Evolutionary conservation across 768 basidiomycete genomes (phyloP).

Genomic region (Cyclocybe cylindracea): DNA sequence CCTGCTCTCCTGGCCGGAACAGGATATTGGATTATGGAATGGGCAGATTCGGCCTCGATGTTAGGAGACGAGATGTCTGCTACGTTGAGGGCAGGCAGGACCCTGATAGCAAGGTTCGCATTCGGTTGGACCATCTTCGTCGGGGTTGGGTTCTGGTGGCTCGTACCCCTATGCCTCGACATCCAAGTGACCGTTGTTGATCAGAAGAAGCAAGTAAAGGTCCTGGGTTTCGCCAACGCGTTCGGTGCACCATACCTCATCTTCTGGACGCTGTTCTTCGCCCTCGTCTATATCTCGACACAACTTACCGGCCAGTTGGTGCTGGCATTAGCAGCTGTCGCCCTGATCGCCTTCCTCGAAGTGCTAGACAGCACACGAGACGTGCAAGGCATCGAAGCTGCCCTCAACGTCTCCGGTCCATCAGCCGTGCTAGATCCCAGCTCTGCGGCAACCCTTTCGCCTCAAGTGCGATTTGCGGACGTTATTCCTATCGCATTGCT

Average conservation of each 20-base stretch:
- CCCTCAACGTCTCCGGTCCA: slow-evolving; percentile 50
- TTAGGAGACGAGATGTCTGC: slow-evolving; percentile 42
- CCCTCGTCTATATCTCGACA: slow-evolving; percentile 60
- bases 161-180: slow-evolving; percentile 73
- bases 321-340: slow-evolving; percentile 61
- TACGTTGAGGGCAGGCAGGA: slow-evolving; percentile 52
- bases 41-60: slow-evolving; percentile 59
- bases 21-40: slow-evolving; percentile 82
- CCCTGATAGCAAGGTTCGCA: slow-evolving; percentile 60
- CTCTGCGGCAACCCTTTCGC: slow-evolving; percentile 26
- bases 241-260: slow-evolving; percentile 87
- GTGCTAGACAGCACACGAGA: slow-evolving; percentile 82
- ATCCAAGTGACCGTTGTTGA: slow-evolving; percentile 41
- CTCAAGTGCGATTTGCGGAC: slow-evolving; percentile 59
- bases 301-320: slow-evolving; percentile 86
- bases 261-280: slow-evolving; percentile 72
- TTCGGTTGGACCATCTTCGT: slow-evolving; percentile 52
- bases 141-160: slow-evolving; percentile 69
- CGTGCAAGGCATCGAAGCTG: slow-evolving; percentile 50
- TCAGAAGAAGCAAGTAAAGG: slow-evolving; percentile 37
- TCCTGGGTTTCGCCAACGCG: slow-evolving; percentile 88
- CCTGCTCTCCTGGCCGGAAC: slow-evolving; percentile 61
- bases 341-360: slow-evolving; percentile 78
- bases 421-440: slow-evolving; percentile 41
- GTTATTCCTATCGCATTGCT: slow-evolving; percentile 75